Conservation (phyloP, 306 rosid genomes). For the Cicer bijugum region DNA sequence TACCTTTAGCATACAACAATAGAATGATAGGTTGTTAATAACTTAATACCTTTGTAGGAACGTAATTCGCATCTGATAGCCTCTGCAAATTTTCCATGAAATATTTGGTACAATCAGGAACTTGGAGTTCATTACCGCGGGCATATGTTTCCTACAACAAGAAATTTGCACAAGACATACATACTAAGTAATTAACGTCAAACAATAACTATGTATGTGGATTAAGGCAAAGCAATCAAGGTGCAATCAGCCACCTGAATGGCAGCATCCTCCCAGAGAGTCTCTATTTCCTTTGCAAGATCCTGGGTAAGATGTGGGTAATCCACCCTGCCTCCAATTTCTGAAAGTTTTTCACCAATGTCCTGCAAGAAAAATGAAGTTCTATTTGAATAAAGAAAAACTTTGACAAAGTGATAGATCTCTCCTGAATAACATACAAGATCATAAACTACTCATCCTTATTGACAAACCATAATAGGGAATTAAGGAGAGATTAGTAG, state of each 20-base stretch:
- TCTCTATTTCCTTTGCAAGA: constrained; percentile 82
- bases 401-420: constrained; percentile 15
- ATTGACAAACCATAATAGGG: not conserved
- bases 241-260: constrained; percentile 72
- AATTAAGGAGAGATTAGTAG: constrained; percentile 6
- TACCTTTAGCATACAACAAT: not conserved
- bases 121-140: constrained; percentile 92
- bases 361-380: constrained; percentile 56
- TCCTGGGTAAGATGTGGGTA: constrained; percentile 83
- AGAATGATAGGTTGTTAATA: constrained; percentile 38
- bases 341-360: constrained; percentile 80
- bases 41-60: constrained; percentile 97
- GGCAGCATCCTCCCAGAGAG: constrained; percentile 87
- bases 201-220: constrained; percentile 1
- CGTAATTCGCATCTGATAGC: constrained; percentile 72
- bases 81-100: constrained; percentile 93
- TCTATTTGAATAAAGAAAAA: constrained; percentile 22
- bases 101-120: constrained; percentile 93
- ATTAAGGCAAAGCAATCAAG: constrained; percentile 32
- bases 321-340: constrained; percentile 83
- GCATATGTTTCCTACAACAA: constrained; percentile 80
- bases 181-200: constrained; percentile 17
- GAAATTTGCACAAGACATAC: constrained; percentile 30
- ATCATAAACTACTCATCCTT: constrained; percentile 6
- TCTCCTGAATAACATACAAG: constrained; percentile 15